These are phyloP conservation scores for Shiraia bambusicola DNA, from an alignment of 2,329 filamentous ascomycete species.

Conservation along the genomic window DNA sequence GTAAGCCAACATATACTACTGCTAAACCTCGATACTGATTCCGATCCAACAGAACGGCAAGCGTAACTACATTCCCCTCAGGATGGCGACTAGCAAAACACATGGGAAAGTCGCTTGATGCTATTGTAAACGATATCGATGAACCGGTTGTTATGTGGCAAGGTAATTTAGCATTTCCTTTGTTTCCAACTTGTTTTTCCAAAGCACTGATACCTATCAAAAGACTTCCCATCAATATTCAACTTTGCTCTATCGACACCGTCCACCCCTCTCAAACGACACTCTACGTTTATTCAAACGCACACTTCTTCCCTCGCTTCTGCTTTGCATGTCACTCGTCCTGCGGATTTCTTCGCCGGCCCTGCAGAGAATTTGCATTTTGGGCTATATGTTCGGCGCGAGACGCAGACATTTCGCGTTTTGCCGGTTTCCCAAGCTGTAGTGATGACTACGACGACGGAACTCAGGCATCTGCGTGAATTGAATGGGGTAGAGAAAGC, in stretches of 20 bases:
- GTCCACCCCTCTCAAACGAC: slow-evolving; percentile 51
- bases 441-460: slow-evolving; percentile 54
- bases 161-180: too few relatives aligned
- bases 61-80: slow-evolving; percentile 56
- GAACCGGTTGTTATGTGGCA: slow-evolving; percentile 54
- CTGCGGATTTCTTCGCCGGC: slow-evolving; percentile 38
- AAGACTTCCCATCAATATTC: slow-evolving; percentile 21
- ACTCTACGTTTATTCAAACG: slow-evolving; percentile 55
- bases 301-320: slow-evolving; percentile 43
- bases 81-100: slow-evolving; percentile 54
- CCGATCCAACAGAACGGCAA: slow-evolving; percentile 45
- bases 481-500: slow-evolving; percentile 12
- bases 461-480: slow-evolving; percentile 36
- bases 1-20: slow-evolving; percentile 28
- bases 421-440: slow-evolving; percentile 49
- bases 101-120: slow-evolving; percentile 53
- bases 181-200: slow-evolving; percentile 48
- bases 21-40: not conserved
- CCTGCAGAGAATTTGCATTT: slow-evolving; percentile 28
- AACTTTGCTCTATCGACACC: slow-evolving; percentile 39
- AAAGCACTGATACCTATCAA: slow-evolving; percentile 5
- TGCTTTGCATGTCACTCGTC: slow-evolving; percentile 50
- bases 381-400: slow-evolving; percentile 50
- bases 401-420: slow-evolving; percentile 53
- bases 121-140: slow-evolving; percentile 49